Conservation (phyloP, 148 eudicot species). For the Fagopyrum esculentum region DNA sequence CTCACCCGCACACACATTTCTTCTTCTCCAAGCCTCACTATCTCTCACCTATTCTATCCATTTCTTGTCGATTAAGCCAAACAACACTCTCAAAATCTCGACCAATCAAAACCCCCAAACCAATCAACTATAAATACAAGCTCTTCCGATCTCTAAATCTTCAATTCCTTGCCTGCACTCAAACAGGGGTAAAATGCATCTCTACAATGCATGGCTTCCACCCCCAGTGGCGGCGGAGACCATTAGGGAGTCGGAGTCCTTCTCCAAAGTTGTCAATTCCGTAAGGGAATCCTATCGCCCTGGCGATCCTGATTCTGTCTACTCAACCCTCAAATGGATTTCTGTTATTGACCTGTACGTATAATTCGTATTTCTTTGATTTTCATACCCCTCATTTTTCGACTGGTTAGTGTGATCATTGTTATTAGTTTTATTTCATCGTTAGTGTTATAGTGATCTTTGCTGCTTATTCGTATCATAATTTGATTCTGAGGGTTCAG, state of each 20-base stretch:
- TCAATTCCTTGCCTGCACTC: neutral
- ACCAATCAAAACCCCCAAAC: neutral
- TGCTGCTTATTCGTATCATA: conserved; percentile 7
- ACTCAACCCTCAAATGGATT: conserved; percentile 79
- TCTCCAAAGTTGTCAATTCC: conserved; percentile 47
- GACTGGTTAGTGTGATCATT: neutral
- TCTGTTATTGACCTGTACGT: conserved; percentile 84
- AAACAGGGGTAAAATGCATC: conserved; percentile 47
- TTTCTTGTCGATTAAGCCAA: conserved; percentile 11
- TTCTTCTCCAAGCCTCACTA: conserved; percentile 12
- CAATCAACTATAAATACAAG: conserved; percentile 1
- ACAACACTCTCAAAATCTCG: neutral
- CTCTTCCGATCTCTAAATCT: neutral
- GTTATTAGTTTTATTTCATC: neutral
- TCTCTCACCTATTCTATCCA: neutral
- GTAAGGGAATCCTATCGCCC: conserved; percentile 38
- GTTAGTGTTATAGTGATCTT: neutral
- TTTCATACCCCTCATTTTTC: neutral
- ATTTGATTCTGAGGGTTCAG: neutral
- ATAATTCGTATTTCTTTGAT: neutral
- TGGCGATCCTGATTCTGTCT: conserved; percentile 82
- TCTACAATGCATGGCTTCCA: conserved; percentile 94
- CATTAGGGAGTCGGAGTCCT: conserved; percentile 62
- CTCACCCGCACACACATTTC: conserved; percentile 3
- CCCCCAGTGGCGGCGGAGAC: conserved; percentile 68